Percentiles rank a stretch among this genome's conserved stretches.
phyloP scores from a whole-genome alignment of 352 stramenopile genomes.

The Ochromonadaceae sp. region DNA sequence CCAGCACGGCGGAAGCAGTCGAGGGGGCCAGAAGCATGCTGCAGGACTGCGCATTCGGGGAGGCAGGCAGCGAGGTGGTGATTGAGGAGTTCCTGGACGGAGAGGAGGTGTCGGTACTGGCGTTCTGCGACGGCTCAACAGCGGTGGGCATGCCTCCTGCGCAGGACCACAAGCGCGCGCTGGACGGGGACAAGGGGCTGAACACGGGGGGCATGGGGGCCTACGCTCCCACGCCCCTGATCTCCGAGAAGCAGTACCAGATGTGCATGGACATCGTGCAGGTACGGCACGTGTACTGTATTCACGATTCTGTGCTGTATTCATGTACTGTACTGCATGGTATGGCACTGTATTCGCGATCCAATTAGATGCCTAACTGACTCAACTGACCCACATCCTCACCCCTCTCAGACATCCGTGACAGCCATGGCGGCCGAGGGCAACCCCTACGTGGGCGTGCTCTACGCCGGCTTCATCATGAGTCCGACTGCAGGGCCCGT shows the following conservation, averaged over 20 bases:
- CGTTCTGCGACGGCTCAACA: slow-evolving; percentile 89
- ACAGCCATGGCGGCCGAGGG: slow-evolving; percentile 72
- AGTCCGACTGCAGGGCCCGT: slow-evolving; percentile 59
- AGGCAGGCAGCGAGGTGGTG: slow-evolving; percentile 81
- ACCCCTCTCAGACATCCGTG: too few species aligned
- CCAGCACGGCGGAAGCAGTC: slow-evolving; percentile 72
- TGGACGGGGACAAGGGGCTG: slow-evolving; percentile 86
- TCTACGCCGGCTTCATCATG: slow-evolving; percentile 98
- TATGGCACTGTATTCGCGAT: not conserved
- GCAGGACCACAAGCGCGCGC: slow-evolving; percentile 97
- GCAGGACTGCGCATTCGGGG: slow-evolving; percentile 72
- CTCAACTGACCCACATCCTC: too few species aligned
- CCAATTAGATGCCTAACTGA: slow-evolving; percentile 35
- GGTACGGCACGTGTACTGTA: not conserved
- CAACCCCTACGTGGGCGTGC: slow-evolving; percentile 90
- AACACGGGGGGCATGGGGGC: slow-evolving; percentile 99
- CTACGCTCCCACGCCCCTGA: slow-evolving; percentile 87
- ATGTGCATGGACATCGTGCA: slow-evolving; percentile 72
- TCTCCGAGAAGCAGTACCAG: slow-evolving; percentile 72
- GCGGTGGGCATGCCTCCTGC: slow-evolving; percentile 85
- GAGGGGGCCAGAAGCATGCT: slow-evolving; percentile 88
- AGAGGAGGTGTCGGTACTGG: slow-evolving; percentile 90
- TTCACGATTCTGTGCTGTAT: not conserved
- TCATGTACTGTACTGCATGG: slow-evolving; percentile 7
- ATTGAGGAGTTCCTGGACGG: slow-evolving; percentile 96